A percentile compares a stretch with the other conserved stretches of the same genome.
Evolutionary conservation across 2,329 filamentous ascomycete species (phyloP).

Genomic region (Huntiella omanensis): DNA sequence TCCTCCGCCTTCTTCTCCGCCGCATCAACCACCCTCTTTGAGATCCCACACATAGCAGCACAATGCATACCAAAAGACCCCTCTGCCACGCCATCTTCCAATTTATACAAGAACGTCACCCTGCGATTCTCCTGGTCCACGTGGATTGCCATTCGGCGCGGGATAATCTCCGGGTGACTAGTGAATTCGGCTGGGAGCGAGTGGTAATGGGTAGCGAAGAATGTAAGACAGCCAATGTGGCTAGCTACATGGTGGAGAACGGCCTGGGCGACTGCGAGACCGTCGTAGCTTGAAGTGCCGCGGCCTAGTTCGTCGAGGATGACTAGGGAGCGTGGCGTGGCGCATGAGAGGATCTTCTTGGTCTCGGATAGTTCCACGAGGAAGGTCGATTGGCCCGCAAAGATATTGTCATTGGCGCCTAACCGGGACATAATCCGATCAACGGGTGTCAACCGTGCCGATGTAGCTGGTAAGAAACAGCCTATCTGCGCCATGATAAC

Average conservation of each 20-base stretch:
- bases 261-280: conserved; percentile 87
- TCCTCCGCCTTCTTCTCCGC: conserved; percentile 77
- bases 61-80: conserved; percentile 99
- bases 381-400: conserved; percentile 92
- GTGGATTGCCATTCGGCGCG: conserved; percentile 83
- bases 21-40: conserved; percentile 58
- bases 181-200: conserved; percentile 82
- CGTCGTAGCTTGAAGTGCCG: conserved; percentile 88
- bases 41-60: conserved; percentile 93
- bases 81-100: conserved; percentile 85
- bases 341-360: conserved; percentile 91
- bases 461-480: conserved; percentile 71
- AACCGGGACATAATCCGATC: conserved; percentile 98
- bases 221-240: conserved; percentile 82
- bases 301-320: conserved; percentile 93
- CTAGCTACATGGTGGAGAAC: conserved; percentile 92
- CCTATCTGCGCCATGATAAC: conserved; percentile 97
- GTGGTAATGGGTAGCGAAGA: conserved; percentile 97
- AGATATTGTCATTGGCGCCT: conserved; percentile 96
- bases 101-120: conserved; percentile 93
- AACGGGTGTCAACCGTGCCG: conserved; percentile 69
- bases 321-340: conserved; percentile 80
- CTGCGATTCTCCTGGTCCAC: conserved; percentile 68
- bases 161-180: conserved; percentile 67
- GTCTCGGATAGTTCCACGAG: conserved; percentile 96